These are phyloP conservation scores for Ascocoryne sarcoides DNA, from an alignment of 2,329 filamentous ascomycete genomes.

Conservation along the genomic window DNA sequence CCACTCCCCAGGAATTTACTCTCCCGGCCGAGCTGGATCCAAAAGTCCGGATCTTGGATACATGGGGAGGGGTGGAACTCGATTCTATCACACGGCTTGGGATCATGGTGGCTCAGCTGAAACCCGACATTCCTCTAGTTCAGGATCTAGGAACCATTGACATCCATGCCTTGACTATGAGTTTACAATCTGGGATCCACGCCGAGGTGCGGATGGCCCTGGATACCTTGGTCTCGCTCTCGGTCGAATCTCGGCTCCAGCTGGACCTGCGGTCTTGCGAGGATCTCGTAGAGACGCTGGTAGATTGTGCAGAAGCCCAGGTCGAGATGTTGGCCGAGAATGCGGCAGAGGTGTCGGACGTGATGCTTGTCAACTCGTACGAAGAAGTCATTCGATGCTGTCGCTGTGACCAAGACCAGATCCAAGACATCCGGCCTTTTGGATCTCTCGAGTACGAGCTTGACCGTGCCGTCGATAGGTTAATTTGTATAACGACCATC, in stretches of 20 bases:
- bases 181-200: slow-evolving; percentile 81
- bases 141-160: slow-evolving; percentile 82
- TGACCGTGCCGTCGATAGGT: slow-evolving; percentile 74
- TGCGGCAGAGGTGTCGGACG: slow-evolving; percentile 77
- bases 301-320: slow-evolving; percentile 88
- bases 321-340: slow-evolving; percentile 77
- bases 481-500: slow-evolving; percentile 88
- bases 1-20: slow-evolving; percentile 16
- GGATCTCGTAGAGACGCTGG: slow-evolving; percentile 76
- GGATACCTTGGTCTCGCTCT: slow-evolving; percentile 65
- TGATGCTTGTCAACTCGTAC: slow-evolving; percentile 73
- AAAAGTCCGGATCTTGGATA: slow-evolving; percentile 44
- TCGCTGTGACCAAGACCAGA: slow-evolving; percentile 59
- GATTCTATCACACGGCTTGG: slow-evolving; percentile 51
- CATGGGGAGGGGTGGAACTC: slow-evolving; percentile 66
- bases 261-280: slow-evolving; percentile 67
- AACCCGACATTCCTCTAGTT: slow-evolving; percentile 66
- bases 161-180: slow-evolving; percentile 80
- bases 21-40: slow-evolving; percentile 40
- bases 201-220: slow-evolving; percentile 84
- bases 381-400: slow-evolving; percentile 81
- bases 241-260: slow-evolving; percentile 52
- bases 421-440: slow-evolving; percentile 66
- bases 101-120: slow-evolving; percentile 53
- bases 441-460: slow-evolving; percentile 73